Conservation (phyloP, 2,329 filamentous ascomycete species). For the Ceratocystis lukuohia region DNA sequence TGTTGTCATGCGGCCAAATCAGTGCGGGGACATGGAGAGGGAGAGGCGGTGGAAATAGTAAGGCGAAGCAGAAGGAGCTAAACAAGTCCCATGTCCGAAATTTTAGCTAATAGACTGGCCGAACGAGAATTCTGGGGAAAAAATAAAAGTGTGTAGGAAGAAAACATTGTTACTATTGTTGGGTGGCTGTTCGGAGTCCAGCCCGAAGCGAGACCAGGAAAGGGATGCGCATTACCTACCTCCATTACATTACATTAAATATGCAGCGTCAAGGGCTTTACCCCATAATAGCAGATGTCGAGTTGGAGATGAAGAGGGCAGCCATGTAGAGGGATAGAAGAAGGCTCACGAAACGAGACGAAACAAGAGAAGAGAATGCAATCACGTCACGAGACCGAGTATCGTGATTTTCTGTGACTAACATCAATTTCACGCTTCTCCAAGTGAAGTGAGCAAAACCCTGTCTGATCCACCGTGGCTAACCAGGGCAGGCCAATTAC, state of each 20-base stretch:
- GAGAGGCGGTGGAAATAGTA: neutral
- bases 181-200: neutral
- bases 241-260: too few relatives aligned
- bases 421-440: neutral
- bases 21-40: neutral
- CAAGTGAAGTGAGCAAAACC: neutral
- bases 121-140: neutral
- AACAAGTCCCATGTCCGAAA: neutral
- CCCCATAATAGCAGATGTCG: neutral
- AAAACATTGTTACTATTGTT: neutral
- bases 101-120: neutral
- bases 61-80: neutral
- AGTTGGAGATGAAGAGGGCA: neutral
- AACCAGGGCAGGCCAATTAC: neutral
- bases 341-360: neutral
- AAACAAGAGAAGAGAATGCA: neutral
- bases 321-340: neutral
- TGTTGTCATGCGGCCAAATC: slow-evolving; percentile 10
- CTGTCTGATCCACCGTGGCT: neutral
- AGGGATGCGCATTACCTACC: too few relatives aligned
- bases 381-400: neutral
- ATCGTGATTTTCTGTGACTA: slow-evolving; percentile 6
- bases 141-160: neutral
- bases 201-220: neutral
- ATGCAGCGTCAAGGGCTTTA: neutral